Conservation (phyloP, 352 stramenopile genomes). For the Phytophthora nicotianae region DNA sequence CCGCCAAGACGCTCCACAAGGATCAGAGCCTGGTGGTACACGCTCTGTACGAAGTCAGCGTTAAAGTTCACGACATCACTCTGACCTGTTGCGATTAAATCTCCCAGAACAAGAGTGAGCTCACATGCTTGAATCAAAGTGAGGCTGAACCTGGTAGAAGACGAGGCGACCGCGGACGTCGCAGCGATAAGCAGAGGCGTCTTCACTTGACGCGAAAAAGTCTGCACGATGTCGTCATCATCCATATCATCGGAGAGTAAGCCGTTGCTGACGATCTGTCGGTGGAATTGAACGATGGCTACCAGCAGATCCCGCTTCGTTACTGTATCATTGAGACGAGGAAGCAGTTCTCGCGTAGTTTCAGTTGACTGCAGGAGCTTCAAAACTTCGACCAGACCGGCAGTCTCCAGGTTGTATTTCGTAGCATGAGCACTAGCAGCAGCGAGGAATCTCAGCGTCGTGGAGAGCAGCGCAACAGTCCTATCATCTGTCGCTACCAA, state of each 20-base stretch:
- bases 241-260: constrained; percentile 58
- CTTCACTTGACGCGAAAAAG: constrained; percentile 34
- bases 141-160: constrained; percentile 22
- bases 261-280: constrained; percentile 30
- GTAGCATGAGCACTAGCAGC: constrained; percentile 35
- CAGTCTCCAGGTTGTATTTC: constrained; percentile 65
- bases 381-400: constrained; percentile 37
- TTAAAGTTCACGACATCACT: constrained; percentile 12
- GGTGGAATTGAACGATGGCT: constrained; percentile 39
- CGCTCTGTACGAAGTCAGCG: constrained; percentile 32
- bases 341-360: constrained; percentile 16
- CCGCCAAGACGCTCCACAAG: constrained; percentile 44
- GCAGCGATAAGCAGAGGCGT: constrained; percentile 24
- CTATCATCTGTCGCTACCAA: constrained; percentile 9
- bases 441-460: constrained; percentile 58
- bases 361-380: constrained; percentile 33
- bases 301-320: constrained; percentile 39
- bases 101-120: constrained; percentile 26
- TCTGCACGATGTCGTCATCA: constrained; percentile 47
- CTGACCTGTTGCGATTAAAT: constrained; percentile 28
- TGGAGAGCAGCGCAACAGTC: constrained; percentile 29
- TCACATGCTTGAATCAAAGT: constrained; percentile 43
- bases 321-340: constrained; percentile 12
- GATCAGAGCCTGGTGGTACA: constrained; percentile 49
- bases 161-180: constrained; percentile 15